Evolutionary conservation across 352 stramenopile species (phyloP).

Genomic region (Phytophthora nicotianae): DNA sequence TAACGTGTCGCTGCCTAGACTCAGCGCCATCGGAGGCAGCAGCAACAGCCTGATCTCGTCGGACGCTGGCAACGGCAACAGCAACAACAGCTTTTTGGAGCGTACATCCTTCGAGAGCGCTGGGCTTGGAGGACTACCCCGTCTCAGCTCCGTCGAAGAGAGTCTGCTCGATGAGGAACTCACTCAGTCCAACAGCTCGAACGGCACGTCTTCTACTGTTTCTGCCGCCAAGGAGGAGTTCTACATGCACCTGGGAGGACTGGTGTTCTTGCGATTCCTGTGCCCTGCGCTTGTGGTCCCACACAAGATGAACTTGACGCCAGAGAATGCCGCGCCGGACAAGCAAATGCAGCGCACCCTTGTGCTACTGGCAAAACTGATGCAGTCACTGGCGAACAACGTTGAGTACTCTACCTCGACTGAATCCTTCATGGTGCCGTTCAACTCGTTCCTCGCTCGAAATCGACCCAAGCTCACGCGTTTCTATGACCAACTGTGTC

Average conservation of each 20-base stretch:
- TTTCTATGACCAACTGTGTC: conserved; percentile 83
- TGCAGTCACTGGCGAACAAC: conserved; percentile 85
- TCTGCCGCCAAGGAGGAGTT: conserved; percentile 68
- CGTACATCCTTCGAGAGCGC: conserved; percentile 39
- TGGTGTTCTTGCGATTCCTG: conserved; percentile 82
- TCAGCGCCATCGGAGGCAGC: conserved; percentile 59
- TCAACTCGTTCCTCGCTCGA: conserved; percentile 68
- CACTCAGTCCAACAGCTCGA: conserved; percentile 27
- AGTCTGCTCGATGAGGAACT: conserved; percentile 44
- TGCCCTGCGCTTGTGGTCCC: conserved; percentile 78
- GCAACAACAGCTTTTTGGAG: conserved; percentile 37
- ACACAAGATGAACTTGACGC: conserved; percentile 73
- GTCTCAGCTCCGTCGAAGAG: conserved; percentile 62
- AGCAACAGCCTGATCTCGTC: conserved; percentile 31
- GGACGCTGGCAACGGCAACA: conserved; percentile 36
- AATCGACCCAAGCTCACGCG: conserved; percentile 63
- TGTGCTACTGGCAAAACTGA: conserved; percentile 79
- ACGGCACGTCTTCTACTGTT: conserved; percentile 25
- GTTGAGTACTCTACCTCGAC: conserved; percentile 63
- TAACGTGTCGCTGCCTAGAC: conserved; percentile 49
- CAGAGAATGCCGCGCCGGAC: conserved; percentile 39
- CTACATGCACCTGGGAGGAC: conserved; percentile 72
- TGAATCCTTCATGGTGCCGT: conserved; percentile 81
- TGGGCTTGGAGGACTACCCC: conserved; percentile 44
- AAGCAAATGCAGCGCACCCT: conserved; percentile 68